These are phyloP conservation scores for Anthostomella pinea DNA, from an alignment of 2,329 filamentous ascomycete genomes.

Conservation along the genomic window DNA sequence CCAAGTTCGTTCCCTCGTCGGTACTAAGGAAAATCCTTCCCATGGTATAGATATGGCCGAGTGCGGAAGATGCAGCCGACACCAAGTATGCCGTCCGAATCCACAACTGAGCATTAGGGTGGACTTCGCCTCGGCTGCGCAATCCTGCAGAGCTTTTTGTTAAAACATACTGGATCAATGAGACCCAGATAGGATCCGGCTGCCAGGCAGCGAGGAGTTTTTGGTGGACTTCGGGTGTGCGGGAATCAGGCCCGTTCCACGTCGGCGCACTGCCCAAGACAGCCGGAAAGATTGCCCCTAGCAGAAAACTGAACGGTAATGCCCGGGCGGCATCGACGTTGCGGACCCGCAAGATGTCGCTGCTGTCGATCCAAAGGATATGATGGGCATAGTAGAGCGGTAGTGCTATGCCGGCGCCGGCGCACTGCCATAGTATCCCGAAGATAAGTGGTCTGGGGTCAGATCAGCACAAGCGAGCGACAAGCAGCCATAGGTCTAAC, in stretches of 20 bases:
- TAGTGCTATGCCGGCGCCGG: conserved; percentile 25
- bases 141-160: conserved; percentile 7
- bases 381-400: conserved; percentile 26
- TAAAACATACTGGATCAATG: conserved; percentile 11
- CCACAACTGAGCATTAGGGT: conserved; percentile 16
- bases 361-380: conserved; percentile 18
- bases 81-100: conserved; percentile 19
- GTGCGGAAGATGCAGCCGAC: conserved; percentile 17
- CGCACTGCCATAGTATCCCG: conserved; percentile 22
- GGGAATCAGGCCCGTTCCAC: conserved; percentile 20
- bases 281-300: conserved; percentile 23
- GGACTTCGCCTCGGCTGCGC: neutral
- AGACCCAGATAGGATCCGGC: conserved; percentile 23
- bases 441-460: conserved; percentile 26
- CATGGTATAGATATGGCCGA: conserved; percentile 19
- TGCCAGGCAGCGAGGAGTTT: conserved; percentile 23
- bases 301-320: conserved; percentile 22
- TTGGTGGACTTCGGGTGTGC: conserved; percentile 20
- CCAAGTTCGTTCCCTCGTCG: conserved; percentile 11
- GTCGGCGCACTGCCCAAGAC: conserved; percentile 22
- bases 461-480: neutral
- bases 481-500: conserved; percentile 14
- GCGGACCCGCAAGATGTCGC: conserved; percentile 11
- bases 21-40: conserved; percentile 12
- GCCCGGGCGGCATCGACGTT: conserved; percentile 16